Percentiles rank a stretch among this genome's conserved stretches.
Conservation (phyloP, 495 filamentous ascomycete species). For the Penicillium riverlandense region DNA sequence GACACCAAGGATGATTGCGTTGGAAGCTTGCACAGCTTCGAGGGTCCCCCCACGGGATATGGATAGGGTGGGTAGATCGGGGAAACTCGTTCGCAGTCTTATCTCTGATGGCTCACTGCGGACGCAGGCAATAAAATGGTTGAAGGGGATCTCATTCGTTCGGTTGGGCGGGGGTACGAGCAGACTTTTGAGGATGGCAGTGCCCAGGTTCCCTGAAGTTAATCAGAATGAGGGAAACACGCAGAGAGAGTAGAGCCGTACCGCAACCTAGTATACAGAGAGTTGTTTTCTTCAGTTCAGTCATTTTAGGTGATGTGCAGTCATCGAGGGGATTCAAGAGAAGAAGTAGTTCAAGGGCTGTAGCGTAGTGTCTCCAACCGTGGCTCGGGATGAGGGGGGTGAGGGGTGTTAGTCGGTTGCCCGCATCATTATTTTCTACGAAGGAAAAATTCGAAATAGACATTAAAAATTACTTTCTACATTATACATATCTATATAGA, state of each 20-base stretch:
- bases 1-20: slow-evolving; percentile 25
- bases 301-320: slow-evolving; percentile 1
- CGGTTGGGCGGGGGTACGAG: slow-evolving; percentile 5
- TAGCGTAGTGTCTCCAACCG: too few species aligned
- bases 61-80: slow-evolving; percentile 7
- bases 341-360: too few species aligned
- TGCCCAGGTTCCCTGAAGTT: slow-evolving; percentile 28
- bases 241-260: slow-evolving; percentile 3
- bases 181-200: slow-evolving; percentile 27
- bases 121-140: slow-evolving; percentile 25
- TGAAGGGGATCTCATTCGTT: slow-evolving; percentile 13
- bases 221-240: not conserved
- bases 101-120: slow-evolving; percentile 16
- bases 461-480: too few species aligned
- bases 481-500: too few species aligned
- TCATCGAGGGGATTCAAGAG: too few species aligned
- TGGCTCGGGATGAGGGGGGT: too few species aligned
- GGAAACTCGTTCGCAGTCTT: slow-evolving; percentile 10
- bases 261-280: slow-evolving; percentile 33
- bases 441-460: too few species aligned
- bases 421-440: too few species aligned
- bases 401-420: too few species aligned
- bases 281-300: slow-evolving; percentile 11
- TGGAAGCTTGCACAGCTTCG: slow-evolving; percentile 11
- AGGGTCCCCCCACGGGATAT: slow-evolving; percentile 12